Conservation (phyloP, 257 asterid species). For the Leptodermis oblonga region DNA sequence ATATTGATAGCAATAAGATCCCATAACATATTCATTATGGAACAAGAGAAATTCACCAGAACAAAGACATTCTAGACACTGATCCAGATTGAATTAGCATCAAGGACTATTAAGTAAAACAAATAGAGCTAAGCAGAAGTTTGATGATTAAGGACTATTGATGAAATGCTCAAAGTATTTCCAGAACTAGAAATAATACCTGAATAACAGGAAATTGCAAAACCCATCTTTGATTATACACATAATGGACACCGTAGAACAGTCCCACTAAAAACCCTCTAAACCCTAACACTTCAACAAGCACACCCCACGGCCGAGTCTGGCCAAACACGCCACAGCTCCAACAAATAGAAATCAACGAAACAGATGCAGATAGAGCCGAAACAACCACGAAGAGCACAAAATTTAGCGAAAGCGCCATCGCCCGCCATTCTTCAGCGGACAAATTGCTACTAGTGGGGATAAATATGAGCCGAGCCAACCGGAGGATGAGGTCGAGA, state of each 20-base stretch:
- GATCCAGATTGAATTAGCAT: not conserved
- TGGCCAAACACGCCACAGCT: conserved; percentile 34
- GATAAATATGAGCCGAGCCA: conserved; percentile 48
- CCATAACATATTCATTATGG: not conserved
- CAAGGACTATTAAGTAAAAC: not conserved
- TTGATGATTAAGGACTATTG: not conserved
- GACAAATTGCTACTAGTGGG: conserved; percentile 31
- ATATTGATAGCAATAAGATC: not conserved
- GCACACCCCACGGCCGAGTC: conserved; percentile 24
- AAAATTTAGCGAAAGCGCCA: conserved; percentile 59
- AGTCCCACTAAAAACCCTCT: conserved; percentile 67
- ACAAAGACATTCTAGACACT: not conserved
- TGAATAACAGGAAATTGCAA: conserved; percentile 81
- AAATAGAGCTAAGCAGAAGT: not conserved
- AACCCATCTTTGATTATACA: conserved; percentile 70
- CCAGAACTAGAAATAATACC: conserved; percentile 33
- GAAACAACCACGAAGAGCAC: conserved; percentile 51
- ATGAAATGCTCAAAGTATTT: not conserved
- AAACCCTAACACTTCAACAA: conserved; percentile 48
- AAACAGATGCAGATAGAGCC: conserved; percentile 43
- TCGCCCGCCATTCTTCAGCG: conserved; percentile 37
- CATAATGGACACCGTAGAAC: conserved; percentile 59
- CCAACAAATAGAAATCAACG: conserved; percentile 55
- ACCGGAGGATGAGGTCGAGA: conserved; percentile 42
- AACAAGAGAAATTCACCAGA: not conserved